Percentiles rank a stretch among this genome's conserved stretches.
These are phyloP conservation scores for Hordeum marinum DNA, from an alignment of 176 grass and related monocot genomes.

Conservation along the genomic window DNA sequence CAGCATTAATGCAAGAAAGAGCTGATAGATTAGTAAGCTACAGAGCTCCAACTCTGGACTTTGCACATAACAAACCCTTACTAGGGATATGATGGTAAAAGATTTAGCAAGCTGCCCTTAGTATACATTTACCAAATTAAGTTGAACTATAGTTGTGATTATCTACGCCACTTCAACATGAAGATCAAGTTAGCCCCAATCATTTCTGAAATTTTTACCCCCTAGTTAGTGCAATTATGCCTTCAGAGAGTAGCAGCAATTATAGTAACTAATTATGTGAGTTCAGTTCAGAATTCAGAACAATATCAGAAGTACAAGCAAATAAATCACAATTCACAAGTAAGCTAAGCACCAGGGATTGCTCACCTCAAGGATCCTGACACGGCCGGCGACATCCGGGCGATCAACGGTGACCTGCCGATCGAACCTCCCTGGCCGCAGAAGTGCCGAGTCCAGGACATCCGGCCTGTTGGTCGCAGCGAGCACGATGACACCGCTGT, in stretches of 20 bases:
- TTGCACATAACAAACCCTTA: no score
- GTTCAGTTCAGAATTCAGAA: background rate
- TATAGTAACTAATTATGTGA: background rate
- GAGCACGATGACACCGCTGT: slow-evolving; percentile 92
- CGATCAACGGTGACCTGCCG: slow-evolving; percentile 92
- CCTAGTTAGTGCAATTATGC: background rate
- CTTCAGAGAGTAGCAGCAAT: background rate
- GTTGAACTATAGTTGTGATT: background rate
- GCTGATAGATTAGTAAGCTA: background rate
- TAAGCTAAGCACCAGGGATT: background rate
- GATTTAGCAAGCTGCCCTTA: background rate
- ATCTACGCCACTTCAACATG: background rate
- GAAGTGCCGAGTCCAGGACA: slow-evolving; percentile 65
- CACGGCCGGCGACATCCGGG: slow-evolving; percentile 80
- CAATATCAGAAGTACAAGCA: background rate
- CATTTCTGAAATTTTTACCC: background rate
- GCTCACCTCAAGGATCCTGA: slow-evolving; percentile 82
- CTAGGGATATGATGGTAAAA: no score
- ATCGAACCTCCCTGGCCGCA: slow-evolving; percentile 84
- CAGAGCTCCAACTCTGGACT: background rate
- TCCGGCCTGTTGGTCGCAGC: slow-evolving; percentile 87
- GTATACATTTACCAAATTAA: background rate
- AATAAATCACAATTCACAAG: background rate
- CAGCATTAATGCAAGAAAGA: background rate
- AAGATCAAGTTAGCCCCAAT: background rate